Percentiles rank a stretch among this genome's conserved stretches.
These are phyloP conservation scores for Flaveria bidentis DNA, from an alignment of 129 eudicot species.

Conservation along the genomic window DNA sequence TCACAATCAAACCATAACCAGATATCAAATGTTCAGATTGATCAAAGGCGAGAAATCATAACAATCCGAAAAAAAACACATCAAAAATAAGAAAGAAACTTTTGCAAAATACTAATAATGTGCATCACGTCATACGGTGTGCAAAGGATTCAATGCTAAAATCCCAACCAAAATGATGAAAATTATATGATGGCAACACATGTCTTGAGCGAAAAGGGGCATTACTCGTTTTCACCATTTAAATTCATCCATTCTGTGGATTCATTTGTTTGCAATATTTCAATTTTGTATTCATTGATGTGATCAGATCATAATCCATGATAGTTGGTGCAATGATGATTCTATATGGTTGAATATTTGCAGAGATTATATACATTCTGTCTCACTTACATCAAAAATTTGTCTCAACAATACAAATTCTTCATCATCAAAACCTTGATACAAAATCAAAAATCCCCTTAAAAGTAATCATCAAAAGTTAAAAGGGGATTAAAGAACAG, in stretches of 20 bases:
- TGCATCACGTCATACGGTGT: not conserved
- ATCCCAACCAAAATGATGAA: not conserved
- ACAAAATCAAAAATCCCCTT: not conserved
- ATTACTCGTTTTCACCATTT: too few relatives aligned
- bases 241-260: too few relatives aligned
- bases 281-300: too few relatives aligned
- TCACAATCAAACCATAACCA: not conserved
- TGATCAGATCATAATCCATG: too few relatives aligned
- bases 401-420: too few relatives aligned
- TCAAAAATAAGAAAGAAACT: not conserved
- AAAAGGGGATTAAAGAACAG: not conserved
- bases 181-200: not conserved
- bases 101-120: not conserved
- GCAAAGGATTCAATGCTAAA: not conserved
- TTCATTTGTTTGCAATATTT: too few relatives aligned
- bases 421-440: not conserved
- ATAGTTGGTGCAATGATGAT: too few relatives aligned
- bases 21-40: not conserved
- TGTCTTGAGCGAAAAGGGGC: not conserved
- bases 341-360: too few relatives aligned
- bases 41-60: not conserved
- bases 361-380: too few relatives aligned
- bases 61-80: not conserved
- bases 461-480: not conserved
- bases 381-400: too few relatives aligned